These are phyloP conservation scores for Trebouxia sp. DNA, from an alignment of 139 green algal genomes.

Conservation along the genomic window DNA sequence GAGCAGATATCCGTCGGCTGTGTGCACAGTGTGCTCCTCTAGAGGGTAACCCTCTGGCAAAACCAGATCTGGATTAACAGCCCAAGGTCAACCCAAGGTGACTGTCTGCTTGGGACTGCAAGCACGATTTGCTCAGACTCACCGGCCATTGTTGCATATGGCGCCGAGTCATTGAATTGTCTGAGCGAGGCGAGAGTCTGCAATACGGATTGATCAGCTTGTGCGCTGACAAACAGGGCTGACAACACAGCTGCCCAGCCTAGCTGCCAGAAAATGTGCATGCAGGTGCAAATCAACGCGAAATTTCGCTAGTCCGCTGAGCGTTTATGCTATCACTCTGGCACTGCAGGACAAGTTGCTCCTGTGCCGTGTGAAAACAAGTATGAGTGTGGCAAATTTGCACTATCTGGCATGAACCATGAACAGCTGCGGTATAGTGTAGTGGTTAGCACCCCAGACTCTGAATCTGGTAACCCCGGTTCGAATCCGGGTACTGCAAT, in stretches of 20 bases:
- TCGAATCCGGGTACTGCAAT: conserved; percentile 28
- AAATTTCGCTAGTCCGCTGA: too few species aligned
- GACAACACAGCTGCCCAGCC: neutral
- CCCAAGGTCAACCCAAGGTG: too few species aligned
- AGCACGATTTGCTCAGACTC: too few species aligned
- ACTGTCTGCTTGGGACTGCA: too few species aligned
- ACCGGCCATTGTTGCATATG: conserved; percentile 6
- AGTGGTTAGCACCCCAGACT: conserved; percentile 28
- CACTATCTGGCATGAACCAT: too few species aligned
- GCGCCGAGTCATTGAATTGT: neutral
- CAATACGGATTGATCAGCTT: neutral
- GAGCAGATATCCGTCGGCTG: conserved; percentile 63
- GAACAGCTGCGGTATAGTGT: conserved; percentile 4
- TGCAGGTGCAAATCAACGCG: too few species aligned
- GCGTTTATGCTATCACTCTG: too few species aligned
- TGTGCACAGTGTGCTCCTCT: conserved; percentile 59
- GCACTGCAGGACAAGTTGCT: too few species aligned
- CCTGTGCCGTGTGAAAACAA: too few species aligned
- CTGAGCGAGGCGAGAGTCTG: too few species aligned
- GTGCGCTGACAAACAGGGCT: neutral
- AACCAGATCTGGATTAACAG: conserved; percentile 43
- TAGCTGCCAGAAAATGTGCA: neutral
- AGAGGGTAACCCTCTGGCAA: conserved; percentile 59
- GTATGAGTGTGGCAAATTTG: too few species aligned
- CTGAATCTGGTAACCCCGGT: conserved; percentile 28